Percentiles rank a stretch among this genome's conserved stretches.
phyloP scores from a whole-genome alignment of 2,329 filamentous ascomycete genomes.

The Shiraia sp. region DNA sequence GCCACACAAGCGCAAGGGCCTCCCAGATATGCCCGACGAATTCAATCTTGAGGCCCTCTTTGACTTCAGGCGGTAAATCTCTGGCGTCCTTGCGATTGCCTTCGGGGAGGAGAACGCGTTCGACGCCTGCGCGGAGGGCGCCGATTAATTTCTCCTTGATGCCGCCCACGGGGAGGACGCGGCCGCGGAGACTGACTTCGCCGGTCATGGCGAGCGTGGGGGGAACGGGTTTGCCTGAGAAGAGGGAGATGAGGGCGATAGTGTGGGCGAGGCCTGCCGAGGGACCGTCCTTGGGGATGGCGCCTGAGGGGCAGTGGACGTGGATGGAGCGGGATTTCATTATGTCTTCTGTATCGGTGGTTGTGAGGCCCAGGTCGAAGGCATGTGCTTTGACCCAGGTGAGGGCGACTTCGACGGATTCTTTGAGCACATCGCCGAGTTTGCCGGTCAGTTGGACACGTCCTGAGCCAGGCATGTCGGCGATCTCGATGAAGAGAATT shows the following conservation, averaged over 20 bases:
- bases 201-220: slow-evolving; percentile 95
- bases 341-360: slow-evolving; percentile 82
- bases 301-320: slow-evolving; percentile 92
- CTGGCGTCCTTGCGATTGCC: slow-evolving; percentile 91
- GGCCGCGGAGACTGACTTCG: slow-evolving; percentile 77
- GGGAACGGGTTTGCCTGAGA: slow-evolving; percentile 82
- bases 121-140: slow-evolving; percentile 87
- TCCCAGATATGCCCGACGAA: slow-evolving; percentile 96
- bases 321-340: slow-evolving; percentile 95
- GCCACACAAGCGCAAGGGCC: slow-evolving; percentile 88
- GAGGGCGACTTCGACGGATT: slow-evolving; percentile 92
- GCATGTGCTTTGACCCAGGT: slow-evolving; percentile 98
- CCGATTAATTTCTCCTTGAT: slow-evolving; percentile 99
- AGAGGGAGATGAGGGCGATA: slow-evolving; percentile 87
- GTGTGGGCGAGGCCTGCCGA: slow-evolving; percentile 90
- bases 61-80: slow-evolving; percentile 89
- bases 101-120: slow-evolving; percentile 85
- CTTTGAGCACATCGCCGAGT: slow-evolving; percentile 93
- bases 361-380: slow-evolving; percentile 82
- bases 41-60: slow-evolving; percentile 82
- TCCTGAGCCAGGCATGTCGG: slow-evolving; percentile 92
- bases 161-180: slow-evolving; percentile 90
- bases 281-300: slow-evolving; percentile 90
- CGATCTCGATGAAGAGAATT: slow-evolving; percentile 97
- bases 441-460: slow-evolving; percentile 95